phyloP scores from a whole-genome alignment of 116 monocot genomes.

The Papilionanthe hybrid region DNA sequence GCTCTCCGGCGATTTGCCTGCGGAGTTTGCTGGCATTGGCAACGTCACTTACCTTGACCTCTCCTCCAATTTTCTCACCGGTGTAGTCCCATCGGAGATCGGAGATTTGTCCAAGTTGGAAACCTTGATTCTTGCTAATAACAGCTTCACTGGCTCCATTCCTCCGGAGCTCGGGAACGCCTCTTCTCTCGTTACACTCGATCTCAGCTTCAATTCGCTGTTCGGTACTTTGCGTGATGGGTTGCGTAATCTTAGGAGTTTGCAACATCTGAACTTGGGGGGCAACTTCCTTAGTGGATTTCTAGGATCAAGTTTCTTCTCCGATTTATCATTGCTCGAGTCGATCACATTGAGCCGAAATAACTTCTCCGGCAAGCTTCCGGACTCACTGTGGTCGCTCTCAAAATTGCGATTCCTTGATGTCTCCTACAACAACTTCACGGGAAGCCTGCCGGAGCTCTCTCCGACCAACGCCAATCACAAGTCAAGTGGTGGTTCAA shows the following conservation, averaged over 20 bases:
- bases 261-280: slow-evolving; percentile 8
- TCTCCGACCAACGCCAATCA: slow-evolving; percentile 2
- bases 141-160: slow-evolving; percentile 34
- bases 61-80: slow-evolving; percentile 39
- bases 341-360: slow-evolving; percentile 30
- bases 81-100: slow-evolving; percentile 27
- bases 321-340: slow-evolving; percentile 13
- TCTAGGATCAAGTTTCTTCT: slow-evolving; percentile 12
- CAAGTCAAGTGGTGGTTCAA: slow-evolving; percentile 6
- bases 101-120: slow-evolving; percentile 11
- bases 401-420: slow-evolving; percentile 34
- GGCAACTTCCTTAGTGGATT: slow-evolving; percentile 2
- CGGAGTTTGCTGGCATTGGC: slow-evolving; percentile 17
- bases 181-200: slow-evolving; percentile 24
- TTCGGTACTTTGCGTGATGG: slow-evolving; percentile 30
- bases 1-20: slow-evolving; percentile 39
- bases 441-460: slow-evolving; percentile 37
- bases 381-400: slow-evolving; percentile 36
- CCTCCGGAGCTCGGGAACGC: slow-evolving; percentile 40
- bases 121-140: slow-evolving; percentile 30
- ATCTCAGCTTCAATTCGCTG: slow-evolving; percentile 42
- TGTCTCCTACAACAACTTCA: slow-evolving; percentile 57
- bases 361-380: slow-evolving; percentile 44
- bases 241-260: slow-evolving; percentile 23
- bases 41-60: slow-evolving; percentile 40